phyloP scores from a whole-genome alignment of 768 basidiomycete genomes.

The Panellus pusillus region DNA sequence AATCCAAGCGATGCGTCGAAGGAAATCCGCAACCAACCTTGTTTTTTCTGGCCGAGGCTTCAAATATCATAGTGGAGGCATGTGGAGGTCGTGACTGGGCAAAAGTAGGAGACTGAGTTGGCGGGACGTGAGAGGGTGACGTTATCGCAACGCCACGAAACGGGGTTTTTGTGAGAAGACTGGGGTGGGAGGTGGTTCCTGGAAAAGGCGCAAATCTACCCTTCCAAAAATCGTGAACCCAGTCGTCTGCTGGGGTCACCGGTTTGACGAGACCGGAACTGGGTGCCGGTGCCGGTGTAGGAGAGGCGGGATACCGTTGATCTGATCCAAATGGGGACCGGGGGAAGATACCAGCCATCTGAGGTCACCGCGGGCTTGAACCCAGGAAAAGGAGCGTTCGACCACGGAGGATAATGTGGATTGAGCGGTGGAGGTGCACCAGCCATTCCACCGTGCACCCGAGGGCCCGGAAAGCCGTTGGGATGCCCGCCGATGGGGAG shows the following conservation, averaged over 20 bases:
- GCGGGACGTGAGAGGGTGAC: conserved; percentile 11
- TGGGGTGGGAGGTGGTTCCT: conserved; percentile 37
- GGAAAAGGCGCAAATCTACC: conserved; percentile 44
- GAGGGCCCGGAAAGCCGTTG: conserved; percentile 11
- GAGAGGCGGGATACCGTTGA: not conserved
- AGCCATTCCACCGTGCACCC: conserved; percentile 1
- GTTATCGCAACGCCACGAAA: conserved; percentile 20
- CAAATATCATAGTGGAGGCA: conserved; percentile 13
- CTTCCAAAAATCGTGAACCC: conserved; percentile 41
- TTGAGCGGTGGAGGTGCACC: conserved; percentile 2
- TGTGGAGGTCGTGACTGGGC: conserved; percentile 9
- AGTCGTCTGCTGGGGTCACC: not conserved
- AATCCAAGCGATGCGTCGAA: not conserved
- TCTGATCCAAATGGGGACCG: not conserved
- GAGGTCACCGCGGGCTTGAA: conserved; percentile 3
- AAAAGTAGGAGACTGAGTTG: not conserved
- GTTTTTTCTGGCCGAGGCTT: not conserved
- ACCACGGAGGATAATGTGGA: conserved; percentile 4
- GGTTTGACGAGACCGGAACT: not conserved
- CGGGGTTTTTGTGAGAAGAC: conserved; percentile 28
- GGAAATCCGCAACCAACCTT: not conserved
- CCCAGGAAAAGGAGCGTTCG: not conserved
- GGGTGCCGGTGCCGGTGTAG: not conserved
- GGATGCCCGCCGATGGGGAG: not conserved
- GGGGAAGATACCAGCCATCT: conserved; percentile 21